Percentiles rank a stretch among this genome's conserved stretches.
Conservation (phyloP, 352 stramenopile genomes). For the Pythium vanterpoolii region DNA sequence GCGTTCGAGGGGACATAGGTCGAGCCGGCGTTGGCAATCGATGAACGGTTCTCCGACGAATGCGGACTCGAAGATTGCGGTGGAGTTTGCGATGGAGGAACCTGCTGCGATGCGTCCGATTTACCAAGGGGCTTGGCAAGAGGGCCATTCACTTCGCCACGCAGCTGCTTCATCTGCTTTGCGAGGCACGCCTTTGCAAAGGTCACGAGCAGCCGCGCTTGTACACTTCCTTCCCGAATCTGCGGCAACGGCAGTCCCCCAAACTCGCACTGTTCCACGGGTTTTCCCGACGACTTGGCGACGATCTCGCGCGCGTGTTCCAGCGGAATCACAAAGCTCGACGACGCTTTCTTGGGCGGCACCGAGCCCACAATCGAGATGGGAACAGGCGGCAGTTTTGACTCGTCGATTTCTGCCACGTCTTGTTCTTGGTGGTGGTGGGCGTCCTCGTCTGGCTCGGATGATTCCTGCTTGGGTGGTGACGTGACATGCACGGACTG, state of each 20-base stretch:
- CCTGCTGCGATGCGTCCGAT: conserved; percentile 8
- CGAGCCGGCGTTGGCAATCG: conserved; percentile 10
- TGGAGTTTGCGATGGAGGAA: neutral
- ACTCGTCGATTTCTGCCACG: conserved; percentile 9
- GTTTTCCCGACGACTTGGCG: conserved; percentile 51
- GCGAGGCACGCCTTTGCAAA: conserved; percentile 76
- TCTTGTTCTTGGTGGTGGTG: too few species aligned
- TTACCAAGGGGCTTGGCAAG: conserved; percentile 7
- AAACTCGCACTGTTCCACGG: conserved; percentile 62
- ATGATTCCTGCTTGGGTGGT: neutral
- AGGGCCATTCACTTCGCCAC: conserved; percentile 2
- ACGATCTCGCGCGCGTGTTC: conserved; percentile 37
- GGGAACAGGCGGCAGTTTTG: conserved; percentile 12
- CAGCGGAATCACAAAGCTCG: conserved; percentile 24
- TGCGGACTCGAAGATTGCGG: conserved; percentile 6
- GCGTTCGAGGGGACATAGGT: conserved; percentile 13
- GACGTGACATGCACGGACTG: neutral
- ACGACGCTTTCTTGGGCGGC: conserved; percentile 11
- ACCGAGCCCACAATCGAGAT: conserved; percentile 19
- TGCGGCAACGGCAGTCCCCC: conserved; percentile 46
- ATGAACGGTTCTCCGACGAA: conserved; percentile 11
- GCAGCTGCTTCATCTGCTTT: conserved; percentile 39
- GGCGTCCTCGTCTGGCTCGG: conserved; percentile 9
- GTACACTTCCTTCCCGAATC: conserved; percentile 64
- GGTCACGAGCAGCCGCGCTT: conserved; percentile 64